These are phyloP conservation scores for Acephala macrosclerotiorum DNA, from an alignment of 2,329 filamentous ascomycete species.

Conservation along the genomic window DNA sequence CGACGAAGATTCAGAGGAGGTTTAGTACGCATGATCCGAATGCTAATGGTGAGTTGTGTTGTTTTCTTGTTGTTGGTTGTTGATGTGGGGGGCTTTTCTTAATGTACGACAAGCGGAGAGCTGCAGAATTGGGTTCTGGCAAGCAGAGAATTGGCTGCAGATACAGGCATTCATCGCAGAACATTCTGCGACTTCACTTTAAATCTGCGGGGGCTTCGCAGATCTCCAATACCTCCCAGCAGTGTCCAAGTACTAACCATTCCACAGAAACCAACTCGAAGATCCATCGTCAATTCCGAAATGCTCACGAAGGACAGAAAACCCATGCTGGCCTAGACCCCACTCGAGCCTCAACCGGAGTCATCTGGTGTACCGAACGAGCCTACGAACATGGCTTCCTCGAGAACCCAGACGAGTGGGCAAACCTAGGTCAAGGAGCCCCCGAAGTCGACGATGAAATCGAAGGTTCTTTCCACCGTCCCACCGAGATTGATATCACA, in stretches of 20 bases:
- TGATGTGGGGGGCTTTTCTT: not conserved
- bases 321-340: conserved; percentile 92
- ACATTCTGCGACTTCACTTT: not conserved
- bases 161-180: not conserved
- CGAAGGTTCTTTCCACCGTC: conserved; percentile 84
- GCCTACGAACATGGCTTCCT: conserved; percentile 88
- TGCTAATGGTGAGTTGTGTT: conserved; percentile 56
- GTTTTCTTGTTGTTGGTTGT: conserved; percentile 10
- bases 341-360: conserved; percentile 86
- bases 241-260: conserved; percentile 13
- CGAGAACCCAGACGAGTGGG: conserved; percentile 84
- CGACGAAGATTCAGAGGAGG: conserved; percentile 51
- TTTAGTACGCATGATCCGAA: conserved; percentile 67
- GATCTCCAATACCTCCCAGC: not conserved
- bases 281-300: conserved; percentile 88
- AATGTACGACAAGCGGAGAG: not conserved
- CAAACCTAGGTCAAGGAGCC: conserved; percentile 92
- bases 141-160: not conserved
- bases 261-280: conserved; percentile 77
- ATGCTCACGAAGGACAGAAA: conserved; percentile 88
- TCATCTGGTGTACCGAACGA: conserved; percentile 91
- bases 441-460: conserved; percentile 96
- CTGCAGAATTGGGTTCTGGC: not conserved
- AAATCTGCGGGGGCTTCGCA: not conserved
- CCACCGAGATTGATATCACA: conserved; percentile 78